A percentile compares a stretch with the other conserved stretches of the same genome.
Conservation (phyloP, 2,329 filamentous ascomycete species). For the Aspergillus pseudoglaucus region DNA sequence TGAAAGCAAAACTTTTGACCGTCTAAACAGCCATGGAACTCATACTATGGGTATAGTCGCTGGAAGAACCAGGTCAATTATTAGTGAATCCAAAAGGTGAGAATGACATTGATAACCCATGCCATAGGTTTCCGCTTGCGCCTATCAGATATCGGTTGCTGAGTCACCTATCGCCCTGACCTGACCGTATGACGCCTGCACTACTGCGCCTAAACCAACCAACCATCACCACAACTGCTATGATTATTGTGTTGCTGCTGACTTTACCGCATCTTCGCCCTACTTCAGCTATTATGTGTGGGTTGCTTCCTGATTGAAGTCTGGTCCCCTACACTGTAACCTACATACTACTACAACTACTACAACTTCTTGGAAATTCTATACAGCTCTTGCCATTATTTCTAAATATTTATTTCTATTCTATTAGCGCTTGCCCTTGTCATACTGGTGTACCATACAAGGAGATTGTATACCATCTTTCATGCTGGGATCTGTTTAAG, state of each 20-base stretch:
- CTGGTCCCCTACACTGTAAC: too few species aligned
- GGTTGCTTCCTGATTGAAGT: neutral
- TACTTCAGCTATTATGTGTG: neutral
- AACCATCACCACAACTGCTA: neutral
- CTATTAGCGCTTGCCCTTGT: too few species aligned
- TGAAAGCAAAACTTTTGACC: constrained; percentile 2
- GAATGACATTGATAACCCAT: neutral
- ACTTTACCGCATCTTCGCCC: constrained; percentile 1
- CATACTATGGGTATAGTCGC: constrained; percentile 8
- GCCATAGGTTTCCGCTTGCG: neutral
- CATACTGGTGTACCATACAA: too few species aligned
- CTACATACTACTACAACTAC: too few species aligned
- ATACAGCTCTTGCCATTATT: too few species aligned
- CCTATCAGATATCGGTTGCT: constrained; percentile 14
- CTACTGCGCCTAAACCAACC: constrained; percentile 3
- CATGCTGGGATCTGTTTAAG: neutral
- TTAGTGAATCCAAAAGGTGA: neutral
- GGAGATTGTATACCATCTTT: too few species aligned
- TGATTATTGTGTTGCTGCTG: neutral
- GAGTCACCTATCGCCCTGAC: constrained; percentile 33
- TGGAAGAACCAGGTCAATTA: neutral
- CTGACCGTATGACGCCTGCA: constrained; percentile 31
- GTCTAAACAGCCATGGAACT: constrained; percentile 7
- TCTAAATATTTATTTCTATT: too few species aligned
- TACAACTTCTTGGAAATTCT: neutral